Conservation (phyloP, 805 yeast species). For the Lachancea fermentati region DNA sequence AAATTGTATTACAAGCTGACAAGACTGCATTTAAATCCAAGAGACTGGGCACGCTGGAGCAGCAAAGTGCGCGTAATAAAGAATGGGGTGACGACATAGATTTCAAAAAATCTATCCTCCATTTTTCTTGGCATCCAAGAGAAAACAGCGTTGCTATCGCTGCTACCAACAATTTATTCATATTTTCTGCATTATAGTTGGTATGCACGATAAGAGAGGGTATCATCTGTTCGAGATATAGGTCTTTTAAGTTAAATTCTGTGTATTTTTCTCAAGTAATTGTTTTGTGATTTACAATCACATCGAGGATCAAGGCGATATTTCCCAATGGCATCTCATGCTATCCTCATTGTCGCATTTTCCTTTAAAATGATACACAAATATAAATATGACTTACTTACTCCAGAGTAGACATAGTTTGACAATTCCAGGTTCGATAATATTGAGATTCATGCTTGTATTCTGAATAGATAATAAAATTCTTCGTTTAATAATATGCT, state of each 20-base stretch:
- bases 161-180: slow-evolving; percentile 91
- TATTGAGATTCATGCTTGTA: not conserved
- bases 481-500: not conserved
- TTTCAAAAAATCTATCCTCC: slow-evolving; percentile 89
- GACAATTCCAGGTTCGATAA: not conserved
- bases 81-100: slow-evolving; percentile 74
- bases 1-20: slow-evolving; percentile 92
- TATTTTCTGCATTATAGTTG: slow-evolving; percentile 63
- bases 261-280: not conserved
- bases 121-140: slow-evolving; percentile 96
- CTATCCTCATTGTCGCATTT: not conserved
- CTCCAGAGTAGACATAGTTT: not conserved
- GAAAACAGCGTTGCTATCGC: slow-evolving; percentile 97
- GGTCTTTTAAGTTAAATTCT: not conserved
- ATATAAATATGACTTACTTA: slow-evolving; percentile 1
- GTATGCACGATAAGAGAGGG: slow-evolving; percentile 1
- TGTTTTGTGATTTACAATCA: too few species aligned
- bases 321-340: too few species aligned
- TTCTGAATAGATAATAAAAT: not conserved
- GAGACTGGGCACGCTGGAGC: slow-evolving; percentile 31
- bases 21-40: slow-evolving; percentile 82
- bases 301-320: too few species aligned
- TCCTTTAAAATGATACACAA: slow-evolving; percentile 1
- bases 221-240: not conserved
- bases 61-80: slow-evolving; percentile 39